A percentile compares a stretch with the other conserved stretches of the same genome.
phyloP scores from a whole-genome alignment of 2,329 filamentous ascomycete genomes.

The Hymenoscyphus fructigenus region DNA sequence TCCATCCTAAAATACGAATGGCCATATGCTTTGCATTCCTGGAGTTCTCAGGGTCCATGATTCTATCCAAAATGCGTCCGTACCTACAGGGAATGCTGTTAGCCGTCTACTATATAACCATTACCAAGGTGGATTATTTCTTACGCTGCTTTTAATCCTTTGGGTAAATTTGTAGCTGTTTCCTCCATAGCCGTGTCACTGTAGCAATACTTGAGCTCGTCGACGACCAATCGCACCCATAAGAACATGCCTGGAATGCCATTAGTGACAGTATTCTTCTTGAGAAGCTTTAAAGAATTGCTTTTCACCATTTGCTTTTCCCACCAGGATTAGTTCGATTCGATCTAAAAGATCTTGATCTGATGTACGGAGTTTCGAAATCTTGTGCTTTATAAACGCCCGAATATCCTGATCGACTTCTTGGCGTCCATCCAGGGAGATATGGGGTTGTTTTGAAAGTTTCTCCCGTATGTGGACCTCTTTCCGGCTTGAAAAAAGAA shows the following conservation, averaged over 20 bases:
- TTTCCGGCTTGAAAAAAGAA: slow-evolving; percentile 19
- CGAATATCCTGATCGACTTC: slow-evolving; percentile 18
- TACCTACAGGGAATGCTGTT: slow-evolving; percentile 34
- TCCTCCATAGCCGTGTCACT: slow-evolving; percentile 14
- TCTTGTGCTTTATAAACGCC: slow-evolving; percentile 15
- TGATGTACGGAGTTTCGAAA: slow-evolving; percentile 10
- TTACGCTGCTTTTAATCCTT: slow-evolving; percentile 20
- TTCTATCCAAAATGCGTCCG: slow-evolving; percentile 16
- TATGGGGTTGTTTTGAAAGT: slow-evolving; percentile 12
- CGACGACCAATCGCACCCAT: slow-evolving; percentile 19
- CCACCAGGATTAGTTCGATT: slow-evolving; percentile 14
- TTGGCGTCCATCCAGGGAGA: slow-evolving; percentile 12
- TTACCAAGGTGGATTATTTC: neutral
- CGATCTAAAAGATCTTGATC: slow-evolving; percentile 9
- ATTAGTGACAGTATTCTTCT: neutral
- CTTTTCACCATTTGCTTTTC: slow-evolving; percentile 19
- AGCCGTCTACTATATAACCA: slow-evolving; percentile 35
- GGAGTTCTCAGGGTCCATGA: slow-evolving; percentile 7
- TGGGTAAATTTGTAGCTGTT: slow-evolving; percentile 12
- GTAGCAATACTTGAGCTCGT: slow-evolving; percentile 15
- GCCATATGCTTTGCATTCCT: neutral
- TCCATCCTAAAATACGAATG: slow-evolving; percentile 16
- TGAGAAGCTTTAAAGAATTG: too few species aligned
- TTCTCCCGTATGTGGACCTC: slow-evolving; percentile 16
- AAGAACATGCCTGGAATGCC: slow-evolving; percentile 18